Evolutionary conservation across 2,329 filamentous ascomycete species (phyloP).

Genomic region (Fusarium phyllophilum): DNA sequence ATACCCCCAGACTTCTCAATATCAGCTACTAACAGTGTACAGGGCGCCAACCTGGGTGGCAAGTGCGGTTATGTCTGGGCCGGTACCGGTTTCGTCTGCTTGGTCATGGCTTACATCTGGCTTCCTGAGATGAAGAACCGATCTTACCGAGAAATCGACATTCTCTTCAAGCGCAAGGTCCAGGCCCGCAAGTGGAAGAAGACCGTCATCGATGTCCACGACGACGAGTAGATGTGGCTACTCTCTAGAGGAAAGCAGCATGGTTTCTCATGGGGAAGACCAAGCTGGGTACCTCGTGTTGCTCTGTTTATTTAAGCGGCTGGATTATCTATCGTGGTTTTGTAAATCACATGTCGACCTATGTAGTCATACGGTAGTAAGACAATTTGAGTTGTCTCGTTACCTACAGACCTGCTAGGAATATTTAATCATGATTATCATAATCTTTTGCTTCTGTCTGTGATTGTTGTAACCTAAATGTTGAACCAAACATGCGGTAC

Average conservation of each 20-base stretch:
- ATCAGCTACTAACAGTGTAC: constrained; percentile 38
- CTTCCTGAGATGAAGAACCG: constrained; percentile 67
- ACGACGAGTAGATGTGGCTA: constrained; percentile 65
- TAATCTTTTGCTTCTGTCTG: neutral
- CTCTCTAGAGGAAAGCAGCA: neutral
- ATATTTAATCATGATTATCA: constrained; percentile 1
- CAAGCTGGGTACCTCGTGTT: neutral
- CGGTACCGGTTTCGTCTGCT: constrained; percentile 66
- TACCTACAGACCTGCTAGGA: neutral
- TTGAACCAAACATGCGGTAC: no score
- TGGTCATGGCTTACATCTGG: constrained; percentile 58
- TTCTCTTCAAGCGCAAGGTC: constrained; percentile 64
- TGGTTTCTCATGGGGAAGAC: neutral
- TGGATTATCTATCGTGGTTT: neutral
- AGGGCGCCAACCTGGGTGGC: constrained; percentile 58
- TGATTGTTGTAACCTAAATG: neutral
- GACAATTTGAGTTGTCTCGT: neutral
- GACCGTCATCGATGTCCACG: constrained; percentile 65
- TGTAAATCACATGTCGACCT: neutral
- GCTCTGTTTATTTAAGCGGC: constrained; percentile 7
- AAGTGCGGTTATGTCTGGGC: constrained; percentile 70
- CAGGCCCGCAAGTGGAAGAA: constrained; percentile 65
- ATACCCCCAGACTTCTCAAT: rapidly evolving
- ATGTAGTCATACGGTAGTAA: neutral
- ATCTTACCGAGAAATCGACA: constrained; percentile 71